These are phyloP conservation scores for Acorus gramineus DNA, from an alignment of 106 monocot genomes.

Conservation along the genomic window DNA sequence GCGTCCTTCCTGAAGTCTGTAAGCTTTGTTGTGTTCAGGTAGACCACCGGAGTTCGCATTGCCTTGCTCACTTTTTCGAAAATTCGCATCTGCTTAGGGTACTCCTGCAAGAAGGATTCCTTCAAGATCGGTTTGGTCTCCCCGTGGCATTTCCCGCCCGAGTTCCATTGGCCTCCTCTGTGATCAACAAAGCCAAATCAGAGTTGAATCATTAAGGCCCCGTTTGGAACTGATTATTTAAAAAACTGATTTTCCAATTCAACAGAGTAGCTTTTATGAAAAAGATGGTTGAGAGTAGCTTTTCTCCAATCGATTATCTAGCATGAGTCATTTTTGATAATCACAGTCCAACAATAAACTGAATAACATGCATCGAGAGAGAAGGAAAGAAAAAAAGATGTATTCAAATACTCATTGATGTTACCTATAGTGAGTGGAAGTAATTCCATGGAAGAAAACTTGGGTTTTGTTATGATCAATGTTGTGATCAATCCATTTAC, in stretches of 20 bases:
- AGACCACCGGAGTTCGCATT: slow-evolving; percentile 66
- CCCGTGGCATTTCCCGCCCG: slow-evolving; percentile 79
- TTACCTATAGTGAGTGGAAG: slow-evolving; percentile 89
- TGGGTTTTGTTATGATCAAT: slow-evolving; percentile 64
- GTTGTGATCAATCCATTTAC: slow-evolving; percentile 74
- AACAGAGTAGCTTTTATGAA: too few relatives aligned
- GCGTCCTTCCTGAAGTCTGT: slow-evolving; percentile 88
- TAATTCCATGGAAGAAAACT: slow-evolving; percentile 83
- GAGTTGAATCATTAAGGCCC: too few relatives aligned
- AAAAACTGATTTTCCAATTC: too few relatives aligned
- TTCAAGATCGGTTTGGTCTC: slow-evolving; percentile 79
- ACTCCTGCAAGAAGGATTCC: slow-evolving; percentile 38
- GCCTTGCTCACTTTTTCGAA: slow-evolving; percentile 37
- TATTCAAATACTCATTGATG: too few relatives aligned
- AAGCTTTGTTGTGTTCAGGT: slow-evolving; percentile 73
- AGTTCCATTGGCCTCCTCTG: slow-evolving; percentile 91
- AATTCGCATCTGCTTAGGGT: slow-evolving; percentile 70
- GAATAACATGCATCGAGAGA: too few relatives aligned
- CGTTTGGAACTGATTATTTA: too few relatives aligned
- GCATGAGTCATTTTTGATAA: too few relatives aligned
- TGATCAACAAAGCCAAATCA: background rate
- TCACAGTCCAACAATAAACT: too few relatives aligned
- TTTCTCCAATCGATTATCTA: too few relatives aligned
- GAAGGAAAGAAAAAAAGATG: too few relatives aligned
- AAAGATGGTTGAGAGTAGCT: too few relatives aligned